Evolutionary conservation across 23 red algal genomes (phyloP).

Genomic region (Agarophyton chilense): DNA sequence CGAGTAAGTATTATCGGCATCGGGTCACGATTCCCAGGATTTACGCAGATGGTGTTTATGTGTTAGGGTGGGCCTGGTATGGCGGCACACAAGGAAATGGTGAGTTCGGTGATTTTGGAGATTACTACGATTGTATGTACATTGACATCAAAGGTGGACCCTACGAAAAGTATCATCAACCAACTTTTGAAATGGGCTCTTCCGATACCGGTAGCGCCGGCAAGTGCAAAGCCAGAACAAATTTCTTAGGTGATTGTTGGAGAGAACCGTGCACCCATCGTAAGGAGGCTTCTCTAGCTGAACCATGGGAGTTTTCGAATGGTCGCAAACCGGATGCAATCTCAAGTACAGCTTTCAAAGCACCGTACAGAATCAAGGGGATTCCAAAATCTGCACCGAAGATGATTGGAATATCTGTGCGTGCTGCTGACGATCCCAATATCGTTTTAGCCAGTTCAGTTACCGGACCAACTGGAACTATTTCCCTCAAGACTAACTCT

Average conservation of each 20-base stretch:
- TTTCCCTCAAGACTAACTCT: neutral
- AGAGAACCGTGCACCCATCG: constrained; percentile 26
- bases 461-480: neutral
- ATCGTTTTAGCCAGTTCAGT: neutral
- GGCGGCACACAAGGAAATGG: constrained; percentile 16
- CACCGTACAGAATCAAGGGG: neutral
- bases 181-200: constrained; percentile 11
- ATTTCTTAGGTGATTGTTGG: constrained; percentile 25
- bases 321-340: neutral
- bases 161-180: neutral
- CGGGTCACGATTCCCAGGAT: constrained; percentile 19
- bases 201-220: neutral
- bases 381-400: neutral
- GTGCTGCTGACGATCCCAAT: constrained; percentile 1
- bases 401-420: constrained; percentile 8
- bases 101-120: constrained; percentile 13
- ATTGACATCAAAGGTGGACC: constrained; percentile 44
- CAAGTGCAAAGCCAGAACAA: constrained; percentile 8
- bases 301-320: neutral
- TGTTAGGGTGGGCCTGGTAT: constrained; percentile 48
- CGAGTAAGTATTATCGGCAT: constrained; percentile 26
- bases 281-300: neutral
- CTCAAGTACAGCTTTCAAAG: neutral
- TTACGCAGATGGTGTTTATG: constrained; percentile 42
- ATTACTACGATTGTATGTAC: constrained; percentile 75